phyloP scores from a whole-genome alignment of 345 rosid species.

The Lenwebbia sp. region DNA sequence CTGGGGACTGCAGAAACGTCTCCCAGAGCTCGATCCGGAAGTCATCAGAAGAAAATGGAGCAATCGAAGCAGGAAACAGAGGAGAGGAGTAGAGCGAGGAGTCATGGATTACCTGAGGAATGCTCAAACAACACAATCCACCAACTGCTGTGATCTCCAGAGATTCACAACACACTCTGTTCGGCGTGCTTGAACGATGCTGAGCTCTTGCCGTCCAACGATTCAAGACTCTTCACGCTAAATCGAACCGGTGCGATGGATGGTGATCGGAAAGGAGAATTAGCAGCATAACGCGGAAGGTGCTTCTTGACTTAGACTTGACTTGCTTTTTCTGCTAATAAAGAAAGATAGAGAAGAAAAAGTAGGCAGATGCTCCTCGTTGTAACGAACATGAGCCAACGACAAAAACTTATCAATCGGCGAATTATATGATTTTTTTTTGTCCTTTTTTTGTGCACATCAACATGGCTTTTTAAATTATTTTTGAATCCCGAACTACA shows the following conservation, averaged over 20 bases:
- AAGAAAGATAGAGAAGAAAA: no score
- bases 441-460: no score
- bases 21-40: not conserved
- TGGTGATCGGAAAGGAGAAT: not conserved
- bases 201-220: not conserved
- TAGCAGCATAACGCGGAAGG: not conserved
- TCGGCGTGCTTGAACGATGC: not conserved
- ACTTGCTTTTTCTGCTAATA: not conserved
- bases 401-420: not conserved
- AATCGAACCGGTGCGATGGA: not conserved
- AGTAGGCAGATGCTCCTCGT: not conserved
- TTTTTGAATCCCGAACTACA: no score
- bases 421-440: no score
- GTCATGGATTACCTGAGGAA: not conserved
- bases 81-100: not conserved
- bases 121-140: not conserved
- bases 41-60: not conserved
- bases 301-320: not conserved
- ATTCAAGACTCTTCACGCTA: not conserved
- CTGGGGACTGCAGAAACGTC: not conserved
- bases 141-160: not conserved
- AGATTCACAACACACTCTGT: not conserved
- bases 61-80: not conserved
- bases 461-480: no score
- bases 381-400: not conserved